These are phyloP conservation scores for Monosporozyma siamensis DNA, from an alignment of 805 yeast genomes.

Conservation along the genomic window DNA sequence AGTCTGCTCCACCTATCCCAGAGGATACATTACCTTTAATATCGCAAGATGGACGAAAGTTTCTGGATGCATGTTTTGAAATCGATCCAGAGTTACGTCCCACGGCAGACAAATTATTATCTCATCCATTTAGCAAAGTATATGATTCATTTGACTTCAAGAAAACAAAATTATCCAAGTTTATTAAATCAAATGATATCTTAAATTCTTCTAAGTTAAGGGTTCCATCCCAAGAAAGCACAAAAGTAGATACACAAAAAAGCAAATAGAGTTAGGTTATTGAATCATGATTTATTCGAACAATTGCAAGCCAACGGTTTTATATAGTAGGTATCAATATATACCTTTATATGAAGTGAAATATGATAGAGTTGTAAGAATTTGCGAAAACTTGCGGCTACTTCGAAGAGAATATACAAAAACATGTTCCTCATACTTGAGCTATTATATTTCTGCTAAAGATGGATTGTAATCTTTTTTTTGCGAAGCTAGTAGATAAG, in stretches of 20 bases:
- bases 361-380: too few relatives aligned
- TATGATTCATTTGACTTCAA: conserved; percentile 40
- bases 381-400: too few relatives aligned
- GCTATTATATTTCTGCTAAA: too few relatives aligned
- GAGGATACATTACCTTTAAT: conserved; percentile 68
- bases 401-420: too few relatives aligned
- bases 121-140: conserved; percentile 42
- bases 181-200: conserved; percentile 39
- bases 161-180: conserved; percentile 45
- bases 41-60: conserved; percentile 55
- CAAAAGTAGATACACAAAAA: neutral
- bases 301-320: too few relatives aligned
- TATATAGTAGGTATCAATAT: too few relatives aligned
- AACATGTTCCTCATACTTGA: too few relatives aligned
- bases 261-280: neutral
- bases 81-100: conserved; percentile 80
- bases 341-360: too few relatives aligned
- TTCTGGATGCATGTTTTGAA: conserved; percentile 66
- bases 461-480: too few relatives aligned
- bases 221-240: conserved; percentile 10
- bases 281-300: too few relatives aligned
- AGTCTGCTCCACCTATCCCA: conserved; percentile 91
- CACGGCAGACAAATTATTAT: conserved; percentile 59
- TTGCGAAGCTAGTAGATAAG: too few relatives aligned
- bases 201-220: conserved; percentile 25